Conservation (phyloP, 2,329 filamentous ascomycete genomes). For the Pseudogymnoascus pannorum region DNA sequence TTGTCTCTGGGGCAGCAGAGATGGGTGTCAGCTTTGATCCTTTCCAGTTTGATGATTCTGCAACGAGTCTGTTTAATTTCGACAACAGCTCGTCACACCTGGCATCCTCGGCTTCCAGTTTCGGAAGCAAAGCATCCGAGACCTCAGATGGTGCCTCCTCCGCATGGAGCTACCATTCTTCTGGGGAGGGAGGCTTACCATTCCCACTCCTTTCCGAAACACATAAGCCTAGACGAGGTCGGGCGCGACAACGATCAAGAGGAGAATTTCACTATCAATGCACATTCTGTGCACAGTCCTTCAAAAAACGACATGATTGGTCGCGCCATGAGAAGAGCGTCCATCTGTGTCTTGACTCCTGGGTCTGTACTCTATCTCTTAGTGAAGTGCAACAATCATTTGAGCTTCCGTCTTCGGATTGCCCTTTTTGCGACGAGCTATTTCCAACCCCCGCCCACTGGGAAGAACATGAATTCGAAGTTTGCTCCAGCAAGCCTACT, state of each 20-base stretch:
- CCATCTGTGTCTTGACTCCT: constrained; percentile 57
- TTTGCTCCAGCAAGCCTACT: constrained; percentile 58
- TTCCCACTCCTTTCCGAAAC: constrained; percentile 21
- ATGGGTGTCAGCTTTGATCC: neutral
- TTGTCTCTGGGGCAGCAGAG: constrained; percentile 21
- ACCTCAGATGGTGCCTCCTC: constrained; percentile 28
- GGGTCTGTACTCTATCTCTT: constrained; percentile 50
- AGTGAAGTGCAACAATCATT: too few species aligned
- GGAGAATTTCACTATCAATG: constrained; percentile 30
- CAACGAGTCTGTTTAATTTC: constrained; percentile 22
- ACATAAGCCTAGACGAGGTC: too few species aligned
- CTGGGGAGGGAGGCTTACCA: constrained; percentile 17
- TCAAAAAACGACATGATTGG: constrained; percentile 63
- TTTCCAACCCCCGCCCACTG: too few species aligned
- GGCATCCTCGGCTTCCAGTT: constrained; percentile 27
- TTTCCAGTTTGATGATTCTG: neutral
- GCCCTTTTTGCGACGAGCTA: too few species aligned
- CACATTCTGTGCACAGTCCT: constrained; percentile 62
- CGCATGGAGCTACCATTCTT: constrained; percentile 29
- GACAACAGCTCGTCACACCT: constrained; percentile 25
- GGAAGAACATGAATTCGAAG: constrained; percentile 32
- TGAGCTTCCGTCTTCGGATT: too few species aligned
- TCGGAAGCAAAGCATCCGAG: constrained; percentile 26
- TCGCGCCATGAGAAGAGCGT: constrained; percentile 63
- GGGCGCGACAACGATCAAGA: too few species aligned